phyloP scores from a whole-genome alignment of 2,329 filamentous ascomycete genomes.

The Phaeoacremonium minimum region DNA sequence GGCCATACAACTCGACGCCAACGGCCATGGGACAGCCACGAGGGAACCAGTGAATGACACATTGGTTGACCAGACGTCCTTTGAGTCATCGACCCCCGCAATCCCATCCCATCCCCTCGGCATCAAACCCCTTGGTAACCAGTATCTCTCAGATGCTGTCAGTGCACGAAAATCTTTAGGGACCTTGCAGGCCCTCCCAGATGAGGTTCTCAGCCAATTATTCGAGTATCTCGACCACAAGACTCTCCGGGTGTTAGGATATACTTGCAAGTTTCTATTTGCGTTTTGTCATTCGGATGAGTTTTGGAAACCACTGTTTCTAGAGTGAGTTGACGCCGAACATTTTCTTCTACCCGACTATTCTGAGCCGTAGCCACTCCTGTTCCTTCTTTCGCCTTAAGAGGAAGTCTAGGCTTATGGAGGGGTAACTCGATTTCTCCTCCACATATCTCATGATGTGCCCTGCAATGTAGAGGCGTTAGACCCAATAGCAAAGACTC shows the following conservation, averaged over 20 bases:
- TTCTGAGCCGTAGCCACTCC: too few species aligned
- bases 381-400: too few species aligned
- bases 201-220: constrained; percentile 73
- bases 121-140: constrained; percentile 84
- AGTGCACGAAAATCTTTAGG: constrained; percentile 68
- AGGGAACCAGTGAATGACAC: too few species aligned
- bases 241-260: constrained; percentile 62
- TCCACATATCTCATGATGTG: too few species aligned
- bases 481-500: too few species aligned
- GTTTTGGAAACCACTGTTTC: constrained; percentile 80
- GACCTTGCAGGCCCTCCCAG: constrained; percentile 63
- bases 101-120: constrained; percentile 78
- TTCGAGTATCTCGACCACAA: constrained; percentile 69
- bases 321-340: constrained; percentile 63
- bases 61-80: too few species aligned
- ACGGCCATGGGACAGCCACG: background rate
- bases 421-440: too few species aligned
- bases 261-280: constrained; percentile 80
- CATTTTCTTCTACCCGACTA: too few species aligned
- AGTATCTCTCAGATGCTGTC: constrained; percentile 58
- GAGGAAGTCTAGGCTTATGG: too few species aligned
- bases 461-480: too few species aligned
- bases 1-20: background rate
- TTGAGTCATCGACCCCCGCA: constrained; percentile 48
- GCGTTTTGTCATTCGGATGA: constrained; percentile 83